These are phyloP conservation scores for Tricholoma sp. DNA, from an alignment of 768 basidiomycete species.

Conservation along the genomic window DNA sequence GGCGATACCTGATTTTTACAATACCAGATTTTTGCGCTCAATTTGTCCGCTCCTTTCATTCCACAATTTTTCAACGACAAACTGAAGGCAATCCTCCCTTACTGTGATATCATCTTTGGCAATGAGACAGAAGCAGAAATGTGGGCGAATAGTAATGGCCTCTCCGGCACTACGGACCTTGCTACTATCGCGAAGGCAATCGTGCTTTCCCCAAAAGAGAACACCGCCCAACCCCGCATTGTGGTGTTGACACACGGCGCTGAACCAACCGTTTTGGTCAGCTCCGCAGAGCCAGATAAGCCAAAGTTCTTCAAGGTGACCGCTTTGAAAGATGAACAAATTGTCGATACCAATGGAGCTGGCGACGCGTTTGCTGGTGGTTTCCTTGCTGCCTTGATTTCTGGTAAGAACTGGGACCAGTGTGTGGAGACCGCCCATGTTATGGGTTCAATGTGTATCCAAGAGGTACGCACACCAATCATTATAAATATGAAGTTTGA, in stretches of 20 bases:
- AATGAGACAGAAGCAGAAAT: constrained; percentile 93
- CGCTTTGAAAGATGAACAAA: constrained; percentile 52
- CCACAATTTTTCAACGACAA: constrained; percentile 86
- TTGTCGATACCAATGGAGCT: constrained; percentile 97
- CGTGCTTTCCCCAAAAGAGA: constrained; percentile 72
- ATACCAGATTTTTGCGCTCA: constrained; percentile 76
- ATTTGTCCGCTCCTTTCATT: constrained; percentile 98
- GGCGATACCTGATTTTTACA: constrained; percentile 1
- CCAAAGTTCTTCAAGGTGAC: constrained; percentile 56
- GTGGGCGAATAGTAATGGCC: constrained; percentile 72
- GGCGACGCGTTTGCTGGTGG: constrained; percentile 98
- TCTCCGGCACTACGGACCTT: constrained; percentile 62
- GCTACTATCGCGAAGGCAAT: constrained; percentile 66
- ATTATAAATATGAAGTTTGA: not conserved
- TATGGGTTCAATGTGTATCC: constrained; percentile 80
- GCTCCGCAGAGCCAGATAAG: constrained; percentile 47
- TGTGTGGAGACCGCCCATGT: constrained; percentile 83
- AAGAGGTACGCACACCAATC: constrained; percentile 44
- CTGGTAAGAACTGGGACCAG: constrained; percentile 75
- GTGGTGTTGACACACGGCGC: constrained; percentile 93
- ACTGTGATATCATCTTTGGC: constrained; percentile 89
- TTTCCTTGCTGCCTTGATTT: constrained; percentile 81
- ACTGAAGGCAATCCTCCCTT: constrained; percentile 75
- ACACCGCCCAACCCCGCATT: constrained; percentile 67
- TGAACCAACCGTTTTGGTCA: constrained; percentile 71